Evolutionary conservation across 192 early-diverging fungal species (phyloP).

Genomic region (Backusella psychrophila): DNA sequence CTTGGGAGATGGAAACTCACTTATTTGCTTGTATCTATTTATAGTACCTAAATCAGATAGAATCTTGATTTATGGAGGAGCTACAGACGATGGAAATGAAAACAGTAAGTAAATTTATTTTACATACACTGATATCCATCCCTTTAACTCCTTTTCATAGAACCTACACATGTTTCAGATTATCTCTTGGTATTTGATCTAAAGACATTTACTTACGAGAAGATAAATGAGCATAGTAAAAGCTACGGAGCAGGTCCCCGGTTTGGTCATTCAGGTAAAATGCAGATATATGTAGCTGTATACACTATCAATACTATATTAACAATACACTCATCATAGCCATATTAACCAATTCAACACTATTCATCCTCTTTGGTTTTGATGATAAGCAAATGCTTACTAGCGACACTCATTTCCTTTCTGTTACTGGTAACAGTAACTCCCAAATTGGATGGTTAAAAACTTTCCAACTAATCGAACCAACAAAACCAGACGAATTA

Average conservation of each 20-base stretch:
- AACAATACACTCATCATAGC: neutral
- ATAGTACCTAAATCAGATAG: slow-evolving; percentile 5
- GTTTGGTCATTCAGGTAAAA: slow-evolving; percentile 11
- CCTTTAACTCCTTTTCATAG: neutral
- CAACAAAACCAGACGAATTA: neutral
- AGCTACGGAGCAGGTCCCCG: neutral
- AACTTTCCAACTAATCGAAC: neutral
- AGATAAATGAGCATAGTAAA: neutral
- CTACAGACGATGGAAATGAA: neutral
- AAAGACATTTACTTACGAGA: neutral
- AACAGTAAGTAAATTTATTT: neutral
- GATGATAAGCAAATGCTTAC: neutral
- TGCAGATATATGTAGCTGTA: neutral
- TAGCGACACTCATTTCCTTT: neutral
- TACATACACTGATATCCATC: neutral
- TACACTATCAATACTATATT: neutral
- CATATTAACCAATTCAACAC: neutral
- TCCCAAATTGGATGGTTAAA: neutral
- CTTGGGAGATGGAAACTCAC: neutral
- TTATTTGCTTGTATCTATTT: neutral
- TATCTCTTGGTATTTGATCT: neutral
- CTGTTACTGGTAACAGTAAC: neutral
- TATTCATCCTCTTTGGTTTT: neutral
- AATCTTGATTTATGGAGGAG: slow-evolving; percentile 6
- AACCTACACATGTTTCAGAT: neutral